Conservation (phyloP, 768 basidiomycete species). For the Suillus discolor region DNA sequence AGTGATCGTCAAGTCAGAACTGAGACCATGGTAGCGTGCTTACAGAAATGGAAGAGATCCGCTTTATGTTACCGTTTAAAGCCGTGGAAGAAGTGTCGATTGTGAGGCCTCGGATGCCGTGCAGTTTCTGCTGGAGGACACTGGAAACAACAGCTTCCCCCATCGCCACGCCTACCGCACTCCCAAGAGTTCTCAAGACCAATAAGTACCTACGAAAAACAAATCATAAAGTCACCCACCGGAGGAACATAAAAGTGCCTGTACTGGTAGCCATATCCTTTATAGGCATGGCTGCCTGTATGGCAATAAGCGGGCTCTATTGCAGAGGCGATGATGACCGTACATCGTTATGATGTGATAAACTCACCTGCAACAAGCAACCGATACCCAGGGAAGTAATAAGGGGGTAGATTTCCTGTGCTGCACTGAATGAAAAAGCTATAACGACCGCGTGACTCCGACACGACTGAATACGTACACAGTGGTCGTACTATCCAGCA, state of each 20-base stretch:
- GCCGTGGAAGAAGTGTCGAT: slow-evolving; percentile 46
- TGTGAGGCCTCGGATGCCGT: slow-evolving; percentile 19
- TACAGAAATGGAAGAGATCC: slow-evolving; percentile 39
- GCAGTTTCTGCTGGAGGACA: slow-evolving; percentile 33
- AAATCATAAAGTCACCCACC: slow-evolving; percentile 17
- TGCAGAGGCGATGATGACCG: not conserved
- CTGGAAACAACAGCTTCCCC: slow-evolving; percentile 73
- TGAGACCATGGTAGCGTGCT: not conserved
- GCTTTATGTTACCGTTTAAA: slow-evolving; percentile 49
- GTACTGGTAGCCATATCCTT: slow-evolving; percentile 47
- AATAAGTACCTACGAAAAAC: not conserved
- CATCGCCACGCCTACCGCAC: slow-evolving; percentile 72
- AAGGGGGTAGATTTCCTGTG: slow-evolving; percentile 35
- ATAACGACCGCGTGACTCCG: not conserved
- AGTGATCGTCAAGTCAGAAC: not conserved
- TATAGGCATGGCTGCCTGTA: slow-evolving; percentile 50
- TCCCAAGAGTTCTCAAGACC: slow-evolving; percentile 61
- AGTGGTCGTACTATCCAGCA: slow-evolving; percentile 35
- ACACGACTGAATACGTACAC: slow-evolving; percentile 22
- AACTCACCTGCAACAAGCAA: slow-evolving; percentile 35
- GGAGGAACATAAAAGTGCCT: slow-evolving; percentile 36
- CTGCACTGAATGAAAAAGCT: slow-evolving; percentile 22
- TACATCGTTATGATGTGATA: not conserved
- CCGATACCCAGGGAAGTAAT: slow-evolving; percentile 37
- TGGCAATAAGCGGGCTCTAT: slow-evolving; percentile 34